Conservation (phyloP, 352 stramenopile genomes). For the Phytophthora ramorum region DNA sequence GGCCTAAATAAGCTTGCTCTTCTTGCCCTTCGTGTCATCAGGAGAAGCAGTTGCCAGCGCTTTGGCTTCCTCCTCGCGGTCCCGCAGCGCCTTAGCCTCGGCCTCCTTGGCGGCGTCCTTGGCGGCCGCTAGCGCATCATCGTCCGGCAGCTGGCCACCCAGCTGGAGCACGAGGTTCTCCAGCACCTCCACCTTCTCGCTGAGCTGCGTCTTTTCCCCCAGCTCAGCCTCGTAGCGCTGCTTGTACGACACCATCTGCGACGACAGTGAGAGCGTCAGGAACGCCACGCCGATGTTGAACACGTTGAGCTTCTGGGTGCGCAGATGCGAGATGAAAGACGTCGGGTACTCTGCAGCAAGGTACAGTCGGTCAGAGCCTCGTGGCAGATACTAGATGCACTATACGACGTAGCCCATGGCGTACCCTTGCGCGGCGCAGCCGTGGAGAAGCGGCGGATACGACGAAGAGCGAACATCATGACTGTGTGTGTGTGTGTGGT, state of each 20-base stretch:
- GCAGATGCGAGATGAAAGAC: constrained; percentile 82
- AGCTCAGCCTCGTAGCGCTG: constrained; percentile 56
- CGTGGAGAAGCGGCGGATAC: constrained; percentile 53
- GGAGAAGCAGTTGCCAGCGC: constrained; percentile 33
- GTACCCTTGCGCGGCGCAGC: constrained; percentile 50
- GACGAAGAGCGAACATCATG: constrained; percentile 44
- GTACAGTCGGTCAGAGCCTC: neutral
- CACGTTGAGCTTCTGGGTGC: constrained; percentile 84
- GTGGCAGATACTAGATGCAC: neutral
- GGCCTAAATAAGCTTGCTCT: constrained; percentile 73
- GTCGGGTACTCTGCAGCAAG: constrained; percentile 71
- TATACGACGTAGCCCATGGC: neutral
- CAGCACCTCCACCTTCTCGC: constrained; percentile 56
- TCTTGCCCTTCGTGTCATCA: constrained; percentile 53
- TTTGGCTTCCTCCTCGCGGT: constrained; percentile 54
- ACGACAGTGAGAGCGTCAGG: constrained; percentile 86
- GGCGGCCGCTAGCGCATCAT: constrained; percentile 53
- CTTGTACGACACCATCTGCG: constrained; percentile 81
- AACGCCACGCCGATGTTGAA: constrained; percentile 89
- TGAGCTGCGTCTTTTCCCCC: constrained; percentile 51
- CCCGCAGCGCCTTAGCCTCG: constrained; percentile 32
- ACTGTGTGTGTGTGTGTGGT: constrained; percentile 18
- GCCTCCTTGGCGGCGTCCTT: constrained; percentile 55
- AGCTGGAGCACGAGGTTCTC: constrained; percentile 72
- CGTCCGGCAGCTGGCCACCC: constrained; percentile 62